These are phyloP conservation scores for Tolypocladium nubicola DNA, from an alignment of 2,329 filamentous ascomycete species.

Conservation along the genomic window DNA sequence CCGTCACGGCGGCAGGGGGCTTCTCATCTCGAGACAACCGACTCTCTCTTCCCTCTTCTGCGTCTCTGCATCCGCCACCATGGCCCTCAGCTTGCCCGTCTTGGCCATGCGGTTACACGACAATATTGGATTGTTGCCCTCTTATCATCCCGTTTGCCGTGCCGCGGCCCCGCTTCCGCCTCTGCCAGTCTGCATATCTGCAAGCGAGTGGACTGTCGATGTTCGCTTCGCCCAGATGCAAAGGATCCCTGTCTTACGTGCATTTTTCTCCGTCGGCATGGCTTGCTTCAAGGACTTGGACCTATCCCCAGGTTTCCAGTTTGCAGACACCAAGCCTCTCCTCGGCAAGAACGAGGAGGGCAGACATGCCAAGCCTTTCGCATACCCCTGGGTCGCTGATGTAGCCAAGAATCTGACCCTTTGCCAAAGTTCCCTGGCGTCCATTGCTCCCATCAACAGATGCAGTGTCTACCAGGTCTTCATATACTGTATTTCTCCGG, in stretches of 20 bases:
- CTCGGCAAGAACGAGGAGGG: too few species aligned
- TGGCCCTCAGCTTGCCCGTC: background rate
- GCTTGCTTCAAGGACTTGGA: background rate
- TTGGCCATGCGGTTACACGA: background rate
- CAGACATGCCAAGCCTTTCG: too few species aligned
- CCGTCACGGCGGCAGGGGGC: background rate
- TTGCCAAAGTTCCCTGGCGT: too few species aligned
- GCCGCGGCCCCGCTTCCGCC: background rate
- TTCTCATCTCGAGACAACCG: background rate
- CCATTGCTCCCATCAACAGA: too few species aligned
- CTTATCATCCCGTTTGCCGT: background rate
- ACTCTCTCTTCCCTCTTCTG: background rate
- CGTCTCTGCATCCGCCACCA: background rate
- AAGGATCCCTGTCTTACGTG: background rate
- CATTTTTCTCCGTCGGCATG: background rate
- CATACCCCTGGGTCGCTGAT: too few species aligned
- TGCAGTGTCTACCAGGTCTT: too few species aligned
- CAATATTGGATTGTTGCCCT: background rate
- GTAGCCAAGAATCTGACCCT: too few species aligned
- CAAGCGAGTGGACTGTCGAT: background rate
- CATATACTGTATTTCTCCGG: too few species aligned
- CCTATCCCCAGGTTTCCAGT: too few species aligned
- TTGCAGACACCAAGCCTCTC: too few species aligned
- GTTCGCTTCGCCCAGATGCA: background rate
- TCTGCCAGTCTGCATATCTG: background rate